A percentile compares a stretch with the other conserved stretches of the same genome.
Evolutionary conservation across 2,329 filamentous ascomycete genomes (phyloP).

Genomic region (Berkeleyomyces basicola): DNA sequence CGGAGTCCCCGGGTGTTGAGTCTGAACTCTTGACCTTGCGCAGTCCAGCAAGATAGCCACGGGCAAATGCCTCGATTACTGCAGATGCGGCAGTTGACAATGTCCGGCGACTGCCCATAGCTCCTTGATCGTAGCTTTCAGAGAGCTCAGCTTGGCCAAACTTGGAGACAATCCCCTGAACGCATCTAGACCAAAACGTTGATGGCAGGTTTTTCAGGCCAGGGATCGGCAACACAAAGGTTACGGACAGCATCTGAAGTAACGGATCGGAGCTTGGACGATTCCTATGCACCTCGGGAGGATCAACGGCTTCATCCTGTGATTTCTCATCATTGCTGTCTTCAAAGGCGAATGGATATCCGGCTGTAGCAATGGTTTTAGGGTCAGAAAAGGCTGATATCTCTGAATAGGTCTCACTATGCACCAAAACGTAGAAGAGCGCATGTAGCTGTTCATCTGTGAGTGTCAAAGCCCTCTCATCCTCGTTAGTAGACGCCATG

Average conservation of each 20-base stretch:
- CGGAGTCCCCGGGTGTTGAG: slow-evolving; percentile 35
- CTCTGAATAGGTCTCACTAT: slow-evolving; percentile 46
- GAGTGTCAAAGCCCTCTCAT: not conserved
- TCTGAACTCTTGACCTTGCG: slow-evolving; percentile 17
- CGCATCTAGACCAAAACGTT: slow-evolving; percentile 48
- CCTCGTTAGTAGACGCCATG: not conserved
- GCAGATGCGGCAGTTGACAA: slow-evolving; percentile 55
- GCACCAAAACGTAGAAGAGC: slow-evolving; percentile 43
- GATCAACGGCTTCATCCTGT: slow-evolving; percentile 16
- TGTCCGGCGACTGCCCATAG: slow-evolving; percentile 57
- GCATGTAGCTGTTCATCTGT: slow-evolving; percentile 31
- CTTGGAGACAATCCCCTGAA: slow-evolving; percentile 42
- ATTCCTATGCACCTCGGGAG: not conserved
- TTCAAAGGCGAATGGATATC: slow-evolving; percentile 43
- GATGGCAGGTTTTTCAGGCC: slow-evolving; percentile 44
- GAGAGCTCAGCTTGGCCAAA: slow-evolving; percentile 54
- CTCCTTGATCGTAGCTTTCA: slow-evolving; percentile 68
- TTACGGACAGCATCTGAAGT: slow-evolving; percentile 42
- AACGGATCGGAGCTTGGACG: slow-evolving; percentile 29
- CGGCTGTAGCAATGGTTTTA: slow-evolving; percentile 47
- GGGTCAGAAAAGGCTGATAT: slow-evolving; percentile 55
- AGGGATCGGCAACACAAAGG: slow-evolving; percentile 48
- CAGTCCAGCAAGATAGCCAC: slow-evolving; percentile 49
- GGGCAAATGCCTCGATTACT: slow-evolving; percentile 50
- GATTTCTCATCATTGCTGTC: slow-evolving; percentile 15